Conservation (phyloP, 2,329 filamentous ascomycete genomes). For the Oidium heveae region DNA sequence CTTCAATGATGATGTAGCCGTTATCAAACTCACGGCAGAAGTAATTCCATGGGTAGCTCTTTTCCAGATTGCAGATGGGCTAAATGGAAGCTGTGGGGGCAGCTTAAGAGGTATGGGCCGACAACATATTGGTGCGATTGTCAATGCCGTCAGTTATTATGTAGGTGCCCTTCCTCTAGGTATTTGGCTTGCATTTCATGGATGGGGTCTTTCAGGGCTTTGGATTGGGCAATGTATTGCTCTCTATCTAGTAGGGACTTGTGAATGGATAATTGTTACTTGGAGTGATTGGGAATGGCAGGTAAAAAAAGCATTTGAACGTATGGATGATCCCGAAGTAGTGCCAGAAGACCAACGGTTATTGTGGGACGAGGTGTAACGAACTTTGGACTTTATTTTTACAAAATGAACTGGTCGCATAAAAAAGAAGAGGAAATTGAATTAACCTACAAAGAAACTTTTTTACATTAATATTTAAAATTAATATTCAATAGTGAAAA, state of each 20-base stretch:
- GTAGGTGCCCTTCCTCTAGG: slow-evolving; percentile 57
- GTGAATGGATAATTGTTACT: slow-evolving; percentile 61
- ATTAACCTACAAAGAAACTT: no score
- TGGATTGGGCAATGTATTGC: slow-evolving; percentile 71
- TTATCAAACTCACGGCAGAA: slow-evolving; percentile 45
- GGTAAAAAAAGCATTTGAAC: slow-evolving; percentile 42
- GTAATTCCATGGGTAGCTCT: slow-evolving; percentile 72
- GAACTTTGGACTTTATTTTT: no score
- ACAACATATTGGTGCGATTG: slow-evolving; percentile 60
- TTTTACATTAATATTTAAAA: no score
- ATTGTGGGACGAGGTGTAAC: neutral
- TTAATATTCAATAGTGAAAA: no score
- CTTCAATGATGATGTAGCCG: slow-evolving; percentile 54
- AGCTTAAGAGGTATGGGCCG: slow-evolving; percentile 61
- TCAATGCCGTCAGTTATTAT: slow-evolving; percentile 70
- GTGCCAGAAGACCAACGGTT: slow-evolving; percentile 3
- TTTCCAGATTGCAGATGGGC: slow-evolving; percentile 72
- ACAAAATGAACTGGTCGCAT: no score
- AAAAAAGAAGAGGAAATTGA: no score
- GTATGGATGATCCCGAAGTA: slow-evolving; percentile 25
- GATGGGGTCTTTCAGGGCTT: slow-evolving; percentile 56
- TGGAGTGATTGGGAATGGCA: slow-evolving; percentile 54
- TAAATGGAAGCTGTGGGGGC: slow-evolving; percentile 68
- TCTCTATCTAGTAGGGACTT: slow-evolving; percentile 49
- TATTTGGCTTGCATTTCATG: slow-evolving; percentile 64